phyloP scores from a whole-genome alignment of 345 rosid species.

The Euphorbia pulcherrima region DNA sequence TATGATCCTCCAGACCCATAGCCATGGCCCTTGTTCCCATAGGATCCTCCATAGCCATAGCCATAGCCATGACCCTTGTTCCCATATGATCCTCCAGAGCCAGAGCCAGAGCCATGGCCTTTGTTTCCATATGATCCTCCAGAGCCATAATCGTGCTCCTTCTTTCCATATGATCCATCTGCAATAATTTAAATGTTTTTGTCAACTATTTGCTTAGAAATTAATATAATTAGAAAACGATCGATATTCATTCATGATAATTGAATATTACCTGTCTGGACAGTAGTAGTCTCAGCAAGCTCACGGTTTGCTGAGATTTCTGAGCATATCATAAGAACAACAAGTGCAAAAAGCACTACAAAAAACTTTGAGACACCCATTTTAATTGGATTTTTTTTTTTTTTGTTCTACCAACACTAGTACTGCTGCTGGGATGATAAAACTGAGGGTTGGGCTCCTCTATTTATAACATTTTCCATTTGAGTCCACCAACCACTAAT shows the following conservation, averaged over 20 bases:
- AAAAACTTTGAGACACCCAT: background rate
- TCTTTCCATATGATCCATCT: background rate
- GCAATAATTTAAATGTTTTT: too few species aligned
- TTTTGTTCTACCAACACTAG: too few species aligned
- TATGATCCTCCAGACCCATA: background rate
- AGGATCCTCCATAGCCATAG: background rate
- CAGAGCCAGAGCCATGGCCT: background rate
- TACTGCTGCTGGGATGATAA: too few species aligned
- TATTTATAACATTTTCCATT: too few species aligned
- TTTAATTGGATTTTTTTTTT: too few species aligned
- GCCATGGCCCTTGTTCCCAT: background rate
- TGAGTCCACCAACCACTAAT: too few species aligned
- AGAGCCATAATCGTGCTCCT: background rate
- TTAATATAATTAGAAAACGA: too few species aligned
- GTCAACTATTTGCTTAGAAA: too few species aligned
- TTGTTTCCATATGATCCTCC: background rate
- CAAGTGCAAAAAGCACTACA: background rate
- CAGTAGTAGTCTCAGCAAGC: background rate
- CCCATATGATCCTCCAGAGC: background rate
- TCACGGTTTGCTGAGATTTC: background rate
- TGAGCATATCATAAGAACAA: background rate
- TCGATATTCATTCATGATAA: too few species aligned
- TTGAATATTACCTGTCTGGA: background rate
- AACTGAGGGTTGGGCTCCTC: too few species aligned
- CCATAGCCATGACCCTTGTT: background rate